Conservation (phyloP, 371 early-diverging fungal species). For the Basidiobolus meristosporus region DNA sequence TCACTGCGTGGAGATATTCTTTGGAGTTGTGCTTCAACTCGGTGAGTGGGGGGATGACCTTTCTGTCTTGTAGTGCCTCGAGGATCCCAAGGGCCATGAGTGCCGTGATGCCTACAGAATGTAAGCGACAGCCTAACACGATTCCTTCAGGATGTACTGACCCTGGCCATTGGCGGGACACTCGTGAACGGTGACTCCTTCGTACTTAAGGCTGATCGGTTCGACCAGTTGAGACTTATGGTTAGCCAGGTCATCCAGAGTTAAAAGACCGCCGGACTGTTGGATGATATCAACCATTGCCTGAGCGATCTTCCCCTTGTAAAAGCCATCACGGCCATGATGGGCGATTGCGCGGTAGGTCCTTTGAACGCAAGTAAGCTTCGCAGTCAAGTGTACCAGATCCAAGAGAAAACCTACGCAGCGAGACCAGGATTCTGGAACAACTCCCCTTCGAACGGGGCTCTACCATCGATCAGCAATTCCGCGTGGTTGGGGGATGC, state of each 20-base stretch:
- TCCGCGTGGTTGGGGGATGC: conserved; percentile 24
- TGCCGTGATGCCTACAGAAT: conserved; percentile 19
- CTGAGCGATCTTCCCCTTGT: conserved; percentile 50
- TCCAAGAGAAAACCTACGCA: no score
- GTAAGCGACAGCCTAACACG: neutral
- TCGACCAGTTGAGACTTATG: conserved; percentile 33
- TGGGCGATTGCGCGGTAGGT: conserved; percentile 37
- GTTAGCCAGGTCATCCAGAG: conserved; percentile 38
- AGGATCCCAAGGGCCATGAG: conserved; percentile 54
- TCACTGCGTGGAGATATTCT: conserved; percentile 39
- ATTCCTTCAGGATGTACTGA: conserved; percentile 1
- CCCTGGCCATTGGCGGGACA: conserved; percentile 70
- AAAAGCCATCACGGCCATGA: conserved; percentile 56
- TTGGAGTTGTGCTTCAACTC: conserved; percentile 28
- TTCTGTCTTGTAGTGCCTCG: conserved; percentile 24
- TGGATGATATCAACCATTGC: conserved; percentile 38
- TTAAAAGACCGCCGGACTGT: conserved; percentile 48
- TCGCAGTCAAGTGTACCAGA: neutral
- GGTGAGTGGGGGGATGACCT: conserved; percentile 12
- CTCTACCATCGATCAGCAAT: conserved; percentile 33
- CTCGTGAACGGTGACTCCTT: conserved; percentile 43
- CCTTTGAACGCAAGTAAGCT: conserved; percentile 6
- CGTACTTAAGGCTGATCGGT: conserved; percentile 46
- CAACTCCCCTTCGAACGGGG: conserved; percentile 43
- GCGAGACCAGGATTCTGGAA: conserved; percentile 37